Evolutionary conservation across 2,329 filamentous ascomycete species (phyloP).

Genomic region (Penicillium sclerotiorum): DNA sequence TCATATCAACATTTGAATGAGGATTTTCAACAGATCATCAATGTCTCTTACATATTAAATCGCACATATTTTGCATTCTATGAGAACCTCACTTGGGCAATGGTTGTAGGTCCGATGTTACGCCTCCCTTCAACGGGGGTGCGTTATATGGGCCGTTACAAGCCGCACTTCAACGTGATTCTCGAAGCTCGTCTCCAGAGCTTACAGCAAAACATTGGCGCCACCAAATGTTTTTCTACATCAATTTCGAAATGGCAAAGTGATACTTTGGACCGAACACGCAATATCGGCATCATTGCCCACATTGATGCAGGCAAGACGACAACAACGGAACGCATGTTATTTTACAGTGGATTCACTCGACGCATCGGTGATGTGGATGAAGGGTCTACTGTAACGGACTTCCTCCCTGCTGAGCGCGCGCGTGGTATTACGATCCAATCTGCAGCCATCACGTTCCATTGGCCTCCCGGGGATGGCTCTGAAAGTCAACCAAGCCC

Average conservation of each 20-base stretch:
- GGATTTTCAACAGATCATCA: background rate
- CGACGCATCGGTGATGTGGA: slow-evolving; percentile 91
- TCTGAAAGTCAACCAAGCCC: slow-evolving; percentile 17
- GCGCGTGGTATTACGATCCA: slow-evolving; percentile 96
- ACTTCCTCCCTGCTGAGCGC: slow-evolving; percentile 91
- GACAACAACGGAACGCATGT: slow-evolving; percentile 97
- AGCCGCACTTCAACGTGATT: slow-evolving; percentile 11
- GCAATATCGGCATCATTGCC: slow-evolving; percentile 98
- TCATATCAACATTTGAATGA: background rate
- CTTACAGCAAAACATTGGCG: slow-evolving; percentile 4
- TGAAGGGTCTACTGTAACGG: slow-evolving; percentile 93
- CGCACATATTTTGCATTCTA: background rate
- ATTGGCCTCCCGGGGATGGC: slow-evolving; percentile 69
- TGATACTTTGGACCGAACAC: slow-evolving; percentile 62
- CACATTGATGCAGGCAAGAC: slow-evolving; percentile 99
- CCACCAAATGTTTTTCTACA: slow-evolving; percentile 33
- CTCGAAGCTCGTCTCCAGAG: slow-evolving; percentile 10
- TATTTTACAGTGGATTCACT: slow-evolving; percentile 92
- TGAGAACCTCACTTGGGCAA: slow-evolving; percentile 18
- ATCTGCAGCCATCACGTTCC: slow-evolving; percentile 92
- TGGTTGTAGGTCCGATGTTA: slow-evolving; percentile 36
- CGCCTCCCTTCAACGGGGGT: slow-evolving; percentile 29
- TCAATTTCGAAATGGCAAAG: slow-evolving; percentile 23
- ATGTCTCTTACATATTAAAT: background rate
- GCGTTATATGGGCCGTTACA: slow-evolving; percentile 26